These are phyloP conservation scores for Pythium oligandrum DNA, from an alignment of 352 stramenopile genomes.

Conservation along the genomic window DNA sequence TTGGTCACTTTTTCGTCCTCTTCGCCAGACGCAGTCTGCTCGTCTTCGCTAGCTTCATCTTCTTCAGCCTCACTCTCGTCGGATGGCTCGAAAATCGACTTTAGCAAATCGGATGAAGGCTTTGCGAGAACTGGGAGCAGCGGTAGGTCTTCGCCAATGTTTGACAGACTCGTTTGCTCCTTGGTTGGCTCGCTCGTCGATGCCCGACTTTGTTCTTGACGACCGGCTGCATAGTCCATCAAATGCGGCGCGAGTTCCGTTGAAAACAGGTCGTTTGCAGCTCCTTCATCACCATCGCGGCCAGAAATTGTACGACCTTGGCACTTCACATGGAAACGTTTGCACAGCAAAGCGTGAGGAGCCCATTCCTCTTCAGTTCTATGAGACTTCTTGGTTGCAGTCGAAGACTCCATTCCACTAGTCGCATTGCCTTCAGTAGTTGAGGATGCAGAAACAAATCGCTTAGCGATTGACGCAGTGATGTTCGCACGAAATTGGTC, in stretches of 20 bases:
- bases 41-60: conserved; percentile 20
- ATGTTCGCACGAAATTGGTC: conserved; percentile 71
- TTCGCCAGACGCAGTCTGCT: neutral
- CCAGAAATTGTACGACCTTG: conserved; percentile 25
- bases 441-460: conserved; percentile 51
- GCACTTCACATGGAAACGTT: conserved; percentile 78
- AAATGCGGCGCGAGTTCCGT: conserved; percentile 70
- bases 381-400: conserved; percentile 31
- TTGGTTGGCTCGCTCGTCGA: neutral
- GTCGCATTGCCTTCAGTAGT: conserved; percentile 6
- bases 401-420: neutral
- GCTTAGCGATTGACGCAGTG: conserved; percentile 74
- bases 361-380: conserved; percentile 56
- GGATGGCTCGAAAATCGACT: conserved; percentile 80
- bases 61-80: conserved; percentile 49
- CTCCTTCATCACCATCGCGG: conserved; percentile 18
- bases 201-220: conserved; percentile 6
- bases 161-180: neutral
- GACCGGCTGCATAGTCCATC: conserved; percentile 50
- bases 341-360: conserved; percentile 68
- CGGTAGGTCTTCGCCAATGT: conserved; percentile 23
- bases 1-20: neutral
- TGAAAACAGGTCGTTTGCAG: conserved; percentile 51
- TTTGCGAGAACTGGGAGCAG: conserved; percentile 37
- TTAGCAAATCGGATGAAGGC: conserved; percentile 46